Evolutionary conservation across 169 alveolate species (phyloP), one percentile per base, ranked within the genome.

Genomic region (Amoebophrya sp.): DNA sequence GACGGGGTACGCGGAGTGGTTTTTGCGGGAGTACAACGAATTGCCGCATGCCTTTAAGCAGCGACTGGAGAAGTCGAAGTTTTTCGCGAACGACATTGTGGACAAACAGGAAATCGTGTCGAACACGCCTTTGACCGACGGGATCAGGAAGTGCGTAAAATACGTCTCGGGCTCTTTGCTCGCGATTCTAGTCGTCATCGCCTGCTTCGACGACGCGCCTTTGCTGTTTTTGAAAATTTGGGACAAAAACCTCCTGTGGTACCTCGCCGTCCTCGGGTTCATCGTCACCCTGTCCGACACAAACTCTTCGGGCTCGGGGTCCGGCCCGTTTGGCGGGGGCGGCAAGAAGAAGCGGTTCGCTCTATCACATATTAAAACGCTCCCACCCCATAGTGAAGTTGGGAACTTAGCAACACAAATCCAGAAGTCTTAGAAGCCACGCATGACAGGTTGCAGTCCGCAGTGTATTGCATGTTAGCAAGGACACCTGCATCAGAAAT

Each of bases 121-220:
- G 29, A 47, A 47, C 66, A 47, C 66, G 18, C 66, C 66, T 47
- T 12, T 47, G 18, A 18, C 66, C 7, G 66, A 47, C 66, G 66
- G 66, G 7, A 18, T 18, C 18, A 47, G 66, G 18, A 47, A 47
- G 18, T 47, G 66, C 66, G 66, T 47, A 7, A 47, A 47, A 18
- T 47, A 47, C 66, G 66, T 47, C 66, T 12, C 29, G 7, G 66
- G 66, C 7, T 47, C 66, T 7, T 47, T 47, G 66, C 66, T 47
- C 18, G 66, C 18, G 18, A 47, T 92, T 53, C 54, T 89, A 0
- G 55, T 92, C 55, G 32, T 66, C 83, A 29, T 89, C 54, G 33
- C 89, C 77, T 88, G 39, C 39, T 92, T 39, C 77, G 93, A 92
- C 47, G 93, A 92, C 18, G 47, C 93, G 66, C 89, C 93, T 0